Percentiles rank a stretch among this genome's conserved stretches.
phyloP scores from a whole-genome alignment of 805 yeast species.

The Monosporozyma siamensis region DNA sequence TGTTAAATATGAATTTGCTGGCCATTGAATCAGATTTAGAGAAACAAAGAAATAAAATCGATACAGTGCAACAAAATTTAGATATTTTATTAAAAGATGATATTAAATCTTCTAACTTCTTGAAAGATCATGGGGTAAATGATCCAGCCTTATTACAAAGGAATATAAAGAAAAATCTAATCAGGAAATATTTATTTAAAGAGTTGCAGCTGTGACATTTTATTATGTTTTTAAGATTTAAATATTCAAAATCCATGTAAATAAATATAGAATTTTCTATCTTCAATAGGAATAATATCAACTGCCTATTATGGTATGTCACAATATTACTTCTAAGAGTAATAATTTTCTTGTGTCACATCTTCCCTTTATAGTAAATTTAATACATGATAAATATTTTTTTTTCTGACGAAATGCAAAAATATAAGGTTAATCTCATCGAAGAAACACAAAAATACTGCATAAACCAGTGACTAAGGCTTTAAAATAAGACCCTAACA shows the following conservation, averaged over 20 bases:
- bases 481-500: too few species aligned
- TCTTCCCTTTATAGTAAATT: too few species aligned
- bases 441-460: too few species aligned
- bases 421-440: too few species aligned
- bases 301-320: too few species aligned
- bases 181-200: constrained; percentile 49
- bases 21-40: constrained; percentile 24
- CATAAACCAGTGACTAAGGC: too few species aligned
- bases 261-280: too few species aligned
- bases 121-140: constrained; percentile 30
- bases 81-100: constrained; percentile 31
- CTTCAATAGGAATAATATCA: too few species aligned
- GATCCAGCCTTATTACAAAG: constrained; percentile 36
- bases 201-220: background rate
- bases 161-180: constrained; percentile 58
- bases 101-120: constrained; percentile 27
- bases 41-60: constrained; percentile 27
- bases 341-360: too few species aligned
- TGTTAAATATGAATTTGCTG: constrained; percentile 34
- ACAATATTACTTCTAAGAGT: too few species aligned
- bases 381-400: too few species aligned
- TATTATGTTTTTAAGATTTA: background rate
- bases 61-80: constrained; percentile 31
- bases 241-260: background rate
- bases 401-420: too few species aligned